Percentiles rank a stretch among this genome's conserved stretches.
Evolutionary conservation across 2,329 filamentous ascomycete genomes (phyloP).

Genomic region (Talaromyces sp.): DNA sequence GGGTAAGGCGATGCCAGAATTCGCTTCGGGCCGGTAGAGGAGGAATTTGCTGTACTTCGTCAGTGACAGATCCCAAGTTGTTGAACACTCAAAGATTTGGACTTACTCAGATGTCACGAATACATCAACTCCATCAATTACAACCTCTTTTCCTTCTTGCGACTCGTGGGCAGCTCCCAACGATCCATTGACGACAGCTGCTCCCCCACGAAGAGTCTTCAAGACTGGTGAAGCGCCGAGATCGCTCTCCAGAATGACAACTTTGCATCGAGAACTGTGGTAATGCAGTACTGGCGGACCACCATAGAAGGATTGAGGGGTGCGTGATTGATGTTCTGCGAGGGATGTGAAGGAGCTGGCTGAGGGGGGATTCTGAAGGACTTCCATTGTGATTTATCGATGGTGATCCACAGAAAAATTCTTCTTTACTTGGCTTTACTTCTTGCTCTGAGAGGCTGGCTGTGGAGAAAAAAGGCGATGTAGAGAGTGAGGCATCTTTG

Average conservation of each 20-base stretch:
- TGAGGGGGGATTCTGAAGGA: constrained; percentile 37
- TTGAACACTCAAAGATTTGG: constrained; percentile 13
- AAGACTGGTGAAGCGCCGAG: constrained; percentile 35
- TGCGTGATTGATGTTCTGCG: constrained; percentile 46
- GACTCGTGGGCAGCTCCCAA: constrained; percentile 16
- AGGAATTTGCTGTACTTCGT: constrained; percentile 40
- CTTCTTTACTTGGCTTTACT: neutral
- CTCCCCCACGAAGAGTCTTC: constrained; percentile 27
- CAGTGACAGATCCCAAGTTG: neutral
- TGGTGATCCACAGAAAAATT: too few relatives aligned
- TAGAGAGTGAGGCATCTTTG: neutral
- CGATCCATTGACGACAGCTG: constrained; percentile 20
- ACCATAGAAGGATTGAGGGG: constrained; percentile 47
- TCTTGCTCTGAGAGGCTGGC: neutral
- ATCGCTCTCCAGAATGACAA: constrained; percentile 43
- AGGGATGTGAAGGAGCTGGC: constrained; percentile 42
- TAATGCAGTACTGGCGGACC: constrained; percentile 48
- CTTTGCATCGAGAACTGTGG: constrained; percentile 44
- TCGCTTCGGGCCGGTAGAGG: constrained; percentile 36
- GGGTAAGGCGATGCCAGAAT: constrained; percentile 43
- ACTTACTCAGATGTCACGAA: constrained; percentile 50
- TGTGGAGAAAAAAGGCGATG: neutral
- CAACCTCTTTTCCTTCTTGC: constrained; percentile 31
- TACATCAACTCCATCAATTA: constrained; percentile 40
- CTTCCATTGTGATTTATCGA: constrained; percentile 36